Evolutionary conservation across 2,329 filamentous ascomycete genomes (phyloP).

Genomic region (Apiospora hydei): DNA sequence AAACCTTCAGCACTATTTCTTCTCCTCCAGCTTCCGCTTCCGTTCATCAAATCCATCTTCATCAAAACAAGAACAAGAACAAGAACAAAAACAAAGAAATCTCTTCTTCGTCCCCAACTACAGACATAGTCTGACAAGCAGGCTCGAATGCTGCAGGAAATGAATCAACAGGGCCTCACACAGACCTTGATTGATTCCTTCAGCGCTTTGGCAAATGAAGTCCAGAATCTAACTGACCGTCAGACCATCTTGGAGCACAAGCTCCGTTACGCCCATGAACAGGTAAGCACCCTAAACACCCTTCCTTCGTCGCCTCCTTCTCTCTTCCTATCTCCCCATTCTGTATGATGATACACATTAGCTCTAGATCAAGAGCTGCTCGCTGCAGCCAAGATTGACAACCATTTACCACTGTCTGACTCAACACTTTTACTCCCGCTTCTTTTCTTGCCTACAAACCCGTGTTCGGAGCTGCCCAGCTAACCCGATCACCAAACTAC

Average conservation of each 20-base stretch:
- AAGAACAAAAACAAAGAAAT: slow-evolving; percentile 19
- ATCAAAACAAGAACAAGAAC: slow-evolving; percentile 23
- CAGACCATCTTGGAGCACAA: slow-evolving; percentile 73
- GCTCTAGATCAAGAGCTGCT: slow-evolving; percentile 85
- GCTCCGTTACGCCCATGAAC: slow-evolving; percentile 70
- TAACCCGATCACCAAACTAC: slow-evolving; percentile 31
- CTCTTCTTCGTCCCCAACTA: slow-evolving; percentile 23
- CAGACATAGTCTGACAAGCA: not conserved
- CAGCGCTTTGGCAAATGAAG: slow-evolving; percentile 69
- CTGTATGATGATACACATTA: slow-evolving; percentile 62
- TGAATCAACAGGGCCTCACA: slow-evolving; percentile 54
- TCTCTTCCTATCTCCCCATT: slow-evolving; percentile 22
- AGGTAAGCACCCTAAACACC: slow-evolving; percentile 55
- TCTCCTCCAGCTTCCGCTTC: slow-evolving; percentile 3
- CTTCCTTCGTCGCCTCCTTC: slow-evolving; percentile 23
- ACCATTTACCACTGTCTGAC: slow-evolving; percentile 43
- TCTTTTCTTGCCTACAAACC: not conserved
- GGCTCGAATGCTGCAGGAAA: slow-evolving; percentile 37
- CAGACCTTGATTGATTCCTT: slow-evolving; percentile 70
- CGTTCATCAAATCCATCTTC: not conserved
- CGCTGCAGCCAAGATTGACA: slow-evolving; percentile 67
- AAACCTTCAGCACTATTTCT: slow-evolving; percentile 18
- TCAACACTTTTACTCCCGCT: slow-evolving; percentile 1
- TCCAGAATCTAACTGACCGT: slow-evolving; percentile 67
- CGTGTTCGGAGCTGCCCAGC: slow-evolving; percentile 22